Conservation (phyloP, 352 stramenopile genomes). For the Globisporangium acanthophoron region DNA sequence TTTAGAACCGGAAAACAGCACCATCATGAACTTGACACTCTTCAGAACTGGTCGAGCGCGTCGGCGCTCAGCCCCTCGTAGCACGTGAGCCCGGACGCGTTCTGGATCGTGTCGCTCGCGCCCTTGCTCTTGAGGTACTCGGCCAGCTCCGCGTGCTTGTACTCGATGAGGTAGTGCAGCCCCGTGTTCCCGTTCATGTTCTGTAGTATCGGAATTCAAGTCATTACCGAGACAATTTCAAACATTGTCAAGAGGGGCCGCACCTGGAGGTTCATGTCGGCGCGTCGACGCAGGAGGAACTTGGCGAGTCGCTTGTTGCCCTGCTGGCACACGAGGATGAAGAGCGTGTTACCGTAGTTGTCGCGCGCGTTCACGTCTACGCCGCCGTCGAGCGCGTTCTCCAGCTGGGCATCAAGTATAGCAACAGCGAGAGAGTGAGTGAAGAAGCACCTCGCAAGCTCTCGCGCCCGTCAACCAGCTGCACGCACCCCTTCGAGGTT, state of each 20-base stretch:
- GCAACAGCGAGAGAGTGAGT: neutral
- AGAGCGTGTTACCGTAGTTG: slow-evolving; percentile 94
- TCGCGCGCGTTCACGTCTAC: slow-evolving; percentile 89
- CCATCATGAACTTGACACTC: neutral
- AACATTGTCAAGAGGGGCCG: neutral
- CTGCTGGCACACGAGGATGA: slow-evolving; percentile 93
- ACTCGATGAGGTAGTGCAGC: slow-evolving; percentile 94
- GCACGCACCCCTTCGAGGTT: slow-evolving; percentile 64
- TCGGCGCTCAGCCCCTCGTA: slow-evolving; percentile 90
- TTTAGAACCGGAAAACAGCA: slow-evolving; percentile 12
- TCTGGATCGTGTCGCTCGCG: slow-evolving; percentile 89
- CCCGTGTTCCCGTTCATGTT: slow-evolving; percentile 94
- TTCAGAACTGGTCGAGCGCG: slow-evolving; percentile 24
- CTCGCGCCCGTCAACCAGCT: neutral
- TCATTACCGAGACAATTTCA: neutral
- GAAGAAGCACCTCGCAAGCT: neutral
- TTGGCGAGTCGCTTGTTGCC: slow-evolving; percentile 95
- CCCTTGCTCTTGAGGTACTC: slow-evolving; percentile 94
- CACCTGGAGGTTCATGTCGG: slow-evolving; percentile 90
- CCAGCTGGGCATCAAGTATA: slow-evolving; percentile 40
- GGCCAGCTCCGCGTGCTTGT: slow-evolving; percentile 87
- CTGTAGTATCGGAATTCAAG: slow-evolving; percentile 22
- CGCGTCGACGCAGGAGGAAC: slow-evolving; percentile 90
- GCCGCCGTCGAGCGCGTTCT: slow-evolving; percentile 85
- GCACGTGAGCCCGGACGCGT: slow-evolving; percentile 89